Conservation (phyloP, 768 basidiomycete genomes). For the Kwoniella dendrophila region DNA sequence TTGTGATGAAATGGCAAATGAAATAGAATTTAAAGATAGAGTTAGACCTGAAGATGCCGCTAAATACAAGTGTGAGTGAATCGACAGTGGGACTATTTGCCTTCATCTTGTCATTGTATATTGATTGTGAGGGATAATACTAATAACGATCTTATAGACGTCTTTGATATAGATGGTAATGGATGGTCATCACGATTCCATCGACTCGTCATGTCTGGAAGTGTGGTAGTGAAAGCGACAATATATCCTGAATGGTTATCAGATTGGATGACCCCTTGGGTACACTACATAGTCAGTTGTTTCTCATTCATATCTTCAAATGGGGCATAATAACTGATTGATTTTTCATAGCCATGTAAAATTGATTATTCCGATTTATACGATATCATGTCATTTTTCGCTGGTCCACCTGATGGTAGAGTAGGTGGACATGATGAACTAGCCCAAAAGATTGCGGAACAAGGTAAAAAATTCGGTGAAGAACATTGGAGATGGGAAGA, state of each 20-base stretch:
- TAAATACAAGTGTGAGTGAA: constrained; percentile 52
- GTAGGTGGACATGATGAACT: constrained; percentile 45
- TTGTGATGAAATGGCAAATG: constrained; percentile 51
- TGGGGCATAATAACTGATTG: constrained; percentile 1
- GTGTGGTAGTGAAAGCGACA: constrained; percentile 54
- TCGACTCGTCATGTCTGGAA: constrained; percentile 51
- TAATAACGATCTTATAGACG: constrained; percentile 15
- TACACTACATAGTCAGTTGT: constrained; percentile 56
- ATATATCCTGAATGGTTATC: constrained; percentile 56
- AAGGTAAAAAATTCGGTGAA: constrained; percentile 47
- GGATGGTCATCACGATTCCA: constrained; percentile 56
- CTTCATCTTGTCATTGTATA: constrained; percentile 1
- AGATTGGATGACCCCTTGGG: constrained; percentile 57
- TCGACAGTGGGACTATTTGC: not conserved
- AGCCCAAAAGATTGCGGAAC: constrained; percentile 47
- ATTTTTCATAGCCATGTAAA: constrained; percentile 45
- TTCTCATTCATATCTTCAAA: not conserved
- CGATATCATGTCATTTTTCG: constrained; percentile 53
- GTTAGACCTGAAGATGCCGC: constrained; percentile 50
- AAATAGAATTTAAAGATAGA: constrained; percentile 47
- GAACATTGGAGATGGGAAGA: constrained; percentile 56
- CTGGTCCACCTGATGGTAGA: constrained; percentile 50
- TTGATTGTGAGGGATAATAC: not conserved
- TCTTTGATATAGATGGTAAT: constrained; percentile 54
- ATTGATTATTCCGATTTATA: constrained; percentile 55